Percentiles rank a stretch among this genome's conserved stretches.
Conservation (phyloP, 2,329 filamentous ascomycete genomes). For the Fusarium siculi region DNA sequence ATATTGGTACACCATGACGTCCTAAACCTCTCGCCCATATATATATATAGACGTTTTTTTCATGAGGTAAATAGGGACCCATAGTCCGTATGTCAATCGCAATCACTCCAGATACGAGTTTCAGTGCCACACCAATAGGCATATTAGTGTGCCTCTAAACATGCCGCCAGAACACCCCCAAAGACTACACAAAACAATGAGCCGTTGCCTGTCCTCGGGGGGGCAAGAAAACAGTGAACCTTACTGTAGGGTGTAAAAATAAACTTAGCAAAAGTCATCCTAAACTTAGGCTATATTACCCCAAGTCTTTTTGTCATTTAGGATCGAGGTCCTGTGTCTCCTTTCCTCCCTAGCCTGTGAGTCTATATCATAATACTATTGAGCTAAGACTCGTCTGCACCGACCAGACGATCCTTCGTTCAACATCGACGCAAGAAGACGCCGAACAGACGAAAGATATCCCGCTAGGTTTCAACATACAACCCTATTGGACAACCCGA, state of each 20-base stretch:
- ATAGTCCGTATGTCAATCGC: not conserved
- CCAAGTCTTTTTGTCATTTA: no score
- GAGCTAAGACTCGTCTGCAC: conserved; percentile 12
- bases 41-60: not conserved
- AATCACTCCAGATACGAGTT: not conserved
- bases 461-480: conserved; percentile 33
- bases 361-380: conserved; percentile 12
- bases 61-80: not conserved
- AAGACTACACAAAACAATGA: not conserved
- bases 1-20: not conserved
- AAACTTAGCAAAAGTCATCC: no score
- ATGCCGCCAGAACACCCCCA: not conserved
- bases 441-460: conserved; percentile 17
- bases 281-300: no score
- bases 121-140: not conserved
- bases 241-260: no score
- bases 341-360: not conserved
- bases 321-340: no score
- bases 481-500: conserved; percentile 18
- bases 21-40: not conserved
- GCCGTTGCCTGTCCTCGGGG: not conserved
- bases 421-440: conserved; percentile 33
- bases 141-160: no score
- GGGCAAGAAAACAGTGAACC: no score
- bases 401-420: conserved; percentile 22